phyloP scores from a whole-genome alignment of 805 yeast genomes.

The Danielia oregonensis region DNA sequence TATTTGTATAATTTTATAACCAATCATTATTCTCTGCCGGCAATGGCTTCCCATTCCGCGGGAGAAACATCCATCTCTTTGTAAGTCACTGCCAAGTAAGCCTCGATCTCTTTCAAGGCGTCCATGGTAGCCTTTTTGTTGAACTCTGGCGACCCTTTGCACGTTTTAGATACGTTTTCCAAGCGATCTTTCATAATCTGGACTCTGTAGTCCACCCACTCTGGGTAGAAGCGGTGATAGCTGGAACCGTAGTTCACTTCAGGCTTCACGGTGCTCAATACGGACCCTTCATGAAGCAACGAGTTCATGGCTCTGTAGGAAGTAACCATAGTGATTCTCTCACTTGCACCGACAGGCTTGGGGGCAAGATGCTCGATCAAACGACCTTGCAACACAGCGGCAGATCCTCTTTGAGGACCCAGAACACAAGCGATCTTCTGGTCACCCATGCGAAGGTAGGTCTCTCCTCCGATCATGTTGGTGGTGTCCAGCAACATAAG shows the following conservation, averaged over 20 bases:
- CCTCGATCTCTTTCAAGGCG: conserved; percentile 12
- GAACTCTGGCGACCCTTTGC: conserved; percentile 18
- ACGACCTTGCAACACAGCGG: conserved; percentile 19
- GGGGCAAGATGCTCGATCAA: conserved; percentile 19
- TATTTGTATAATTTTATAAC: not conserved
- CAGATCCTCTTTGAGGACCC: conserved; percentile 16
- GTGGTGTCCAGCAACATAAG: conserved; percentile 58
- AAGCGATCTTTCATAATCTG: conserved; percentile 25
- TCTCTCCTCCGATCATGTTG: conserved; percentile 60
- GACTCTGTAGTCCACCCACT: conserved; percentile 33
- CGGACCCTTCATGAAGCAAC: conserved; percentile 25
- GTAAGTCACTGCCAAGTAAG: conserved; percentile 12
- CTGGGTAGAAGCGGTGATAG: conserved; percentile 33
- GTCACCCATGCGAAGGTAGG: conserved; percentile 47
- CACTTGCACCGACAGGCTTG: conserved; percentile 29
- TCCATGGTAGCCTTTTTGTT: conserved; percentile 22
- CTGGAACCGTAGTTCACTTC: conserved; percentile 34
- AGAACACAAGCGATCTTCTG: conserved; percentile 12
- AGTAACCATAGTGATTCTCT: conserved; percentile 42
- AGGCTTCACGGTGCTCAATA: conserved; percentile 36
- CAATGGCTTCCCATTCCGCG: conserved; percentile 12
- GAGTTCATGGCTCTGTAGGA: conserved; percentile 34
- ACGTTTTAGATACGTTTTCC: conserved; percentile 15
- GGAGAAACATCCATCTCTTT: conserved; percentile 15
- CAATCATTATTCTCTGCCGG: conserved; percentile 6